These are phyloP conservation scores for Gracilaria domingensis DNA, from an alignment of 23 red algal species.

Conservation along the genomic window DNA sequence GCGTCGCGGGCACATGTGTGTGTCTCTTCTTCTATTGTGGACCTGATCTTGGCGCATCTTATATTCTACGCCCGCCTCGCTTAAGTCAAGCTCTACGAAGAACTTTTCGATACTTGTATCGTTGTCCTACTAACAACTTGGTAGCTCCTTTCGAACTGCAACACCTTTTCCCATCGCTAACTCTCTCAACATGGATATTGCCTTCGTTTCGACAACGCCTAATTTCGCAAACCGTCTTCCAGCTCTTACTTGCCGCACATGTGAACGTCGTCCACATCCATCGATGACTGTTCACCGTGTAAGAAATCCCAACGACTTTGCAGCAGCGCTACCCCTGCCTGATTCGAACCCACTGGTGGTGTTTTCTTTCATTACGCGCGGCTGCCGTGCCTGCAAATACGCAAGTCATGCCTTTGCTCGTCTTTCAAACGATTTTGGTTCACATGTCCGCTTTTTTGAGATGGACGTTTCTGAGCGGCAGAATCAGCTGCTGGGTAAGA, in stretches of 20 bases:
- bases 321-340: conserved; percentile 23
- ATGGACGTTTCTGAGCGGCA: conserved; percentile 55
- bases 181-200: neutral
- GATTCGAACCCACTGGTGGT: conserved; percentile 36
- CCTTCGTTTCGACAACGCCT: neutral
- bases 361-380: conserved; percentile 37
- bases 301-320: conserved; percentile 33
- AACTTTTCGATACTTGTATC: no score
- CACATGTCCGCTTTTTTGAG: conserved; percentile 34
- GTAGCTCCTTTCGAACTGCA: no score
- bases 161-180: neutral
- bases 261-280: neutral
- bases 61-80: no score
- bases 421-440: conserved; percentile 35
- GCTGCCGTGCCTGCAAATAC: conserved; percentile 51
- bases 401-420: conserved; percentile 45
- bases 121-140: no score
- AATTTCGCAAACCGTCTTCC: neutral
- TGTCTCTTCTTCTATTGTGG: no score
- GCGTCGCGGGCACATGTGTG: no score
- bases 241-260: neutral
- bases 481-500: conserved; percentile 33
- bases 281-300: conserved; percentile 42
- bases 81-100: no score
- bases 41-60: no score